Base-by-base conservation (phyloP, 2,329 filamentous ascomycete species). In the Paecilomyces dactylethromorphus region DNA sequence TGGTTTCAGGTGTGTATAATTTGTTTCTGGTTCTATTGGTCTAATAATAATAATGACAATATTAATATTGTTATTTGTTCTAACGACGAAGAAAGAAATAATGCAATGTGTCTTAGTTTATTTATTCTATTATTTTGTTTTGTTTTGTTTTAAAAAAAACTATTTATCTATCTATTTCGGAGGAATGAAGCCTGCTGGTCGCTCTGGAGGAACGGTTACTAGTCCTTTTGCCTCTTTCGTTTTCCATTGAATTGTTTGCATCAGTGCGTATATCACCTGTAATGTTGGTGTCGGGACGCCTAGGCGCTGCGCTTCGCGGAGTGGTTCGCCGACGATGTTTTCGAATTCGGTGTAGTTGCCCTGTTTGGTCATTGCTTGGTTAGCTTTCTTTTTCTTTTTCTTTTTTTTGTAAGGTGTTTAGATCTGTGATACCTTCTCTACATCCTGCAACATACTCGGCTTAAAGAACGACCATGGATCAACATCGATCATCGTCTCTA, bases 361-460 rank as follows among this genome's bases (percentile, higher is more conserved):
- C 78, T 78, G 51, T 22, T 55, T 8, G 33, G 13, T 45, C 39
- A 15, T n/a, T n/a, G 8, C 7, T n/a, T n/a, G 15, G 8, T 45
- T 4, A 6, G 18, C 3, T 4, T 15, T 18, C 11, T 35, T 11
- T n/a, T n/a, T n/a, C 5, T 26, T 26, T 26, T 26, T 15, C 2
- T 13, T 12, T 13, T 15, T n/a, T 39, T 39, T n/a, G 33, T 39
- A 39, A 39, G 2, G 12, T 29, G 7, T 7, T 5, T 29, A 29
- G 26, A 26, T 26, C 24, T 26, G 24, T 29, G 26, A 5, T 55
- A 60, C 76, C 73, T 84, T 84, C 51, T 75, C 70, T 7, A 78
- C 69, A 68, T 86, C 83, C 60, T 80, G 77, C 15, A 77, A 71
- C 82, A 85, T 85, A 62, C 81, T 83, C 0, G 82, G 83, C 60